phyloP scores from a whole-genome alignment of 1,139 yeast genomes.

The Sugiyamaella japonica region DNA sequence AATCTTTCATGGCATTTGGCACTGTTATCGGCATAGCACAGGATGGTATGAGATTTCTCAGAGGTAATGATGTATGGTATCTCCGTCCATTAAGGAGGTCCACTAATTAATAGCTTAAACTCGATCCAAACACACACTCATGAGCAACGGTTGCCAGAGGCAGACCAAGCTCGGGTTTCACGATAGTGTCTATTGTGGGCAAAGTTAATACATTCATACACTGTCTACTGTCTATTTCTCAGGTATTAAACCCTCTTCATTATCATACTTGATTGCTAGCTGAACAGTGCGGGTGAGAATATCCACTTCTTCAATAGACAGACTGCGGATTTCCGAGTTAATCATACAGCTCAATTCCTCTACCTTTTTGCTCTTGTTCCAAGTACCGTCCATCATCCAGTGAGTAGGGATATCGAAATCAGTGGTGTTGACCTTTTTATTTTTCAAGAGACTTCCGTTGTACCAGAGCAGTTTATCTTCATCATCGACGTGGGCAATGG shows the following conservation, averaged over 20 bases:
- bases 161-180: neutral
- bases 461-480: constrained; percentile 11
- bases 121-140: neutral
- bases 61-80: constrained; percentile 71
- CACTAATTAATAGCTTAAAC: neutral
- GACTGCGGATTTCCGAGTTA: neutral
- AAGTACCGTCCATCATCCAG: constrained; percentile 11
- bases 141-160: neutral
- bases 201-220: neutral
- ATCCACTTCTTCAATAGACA: neutral
- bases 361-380: neutral
- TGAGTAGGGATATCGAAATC: constrained; percentile 11
- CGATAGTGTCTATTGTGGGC: neutral
- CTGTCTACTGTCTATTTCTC: neutral
- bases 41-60: constrained; percentile 56
- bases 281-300: neutral
- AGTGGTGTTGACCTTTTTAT: neutral
- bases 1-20: constrained; percentile 60
- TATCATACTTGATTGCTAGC: constrained; percentile 3
- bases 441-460: constrained; percentile 14
- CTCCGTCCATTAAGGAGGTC: constrained; percentile 28
- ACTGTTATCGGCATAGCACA: constrained; percentile 61
- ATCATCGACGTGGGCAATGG: constrained; percentile 10
- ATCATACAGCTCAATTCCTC: constrained; percentile 5
- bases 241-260: neutral